A percentile compares a stretch with the other conserved stretches of the same genome.
Evolutionary conservation across 2,329 filamentous ascomycete genomes (phyloP).

Genomic region (Metarhizium guizhouense): DNA sequence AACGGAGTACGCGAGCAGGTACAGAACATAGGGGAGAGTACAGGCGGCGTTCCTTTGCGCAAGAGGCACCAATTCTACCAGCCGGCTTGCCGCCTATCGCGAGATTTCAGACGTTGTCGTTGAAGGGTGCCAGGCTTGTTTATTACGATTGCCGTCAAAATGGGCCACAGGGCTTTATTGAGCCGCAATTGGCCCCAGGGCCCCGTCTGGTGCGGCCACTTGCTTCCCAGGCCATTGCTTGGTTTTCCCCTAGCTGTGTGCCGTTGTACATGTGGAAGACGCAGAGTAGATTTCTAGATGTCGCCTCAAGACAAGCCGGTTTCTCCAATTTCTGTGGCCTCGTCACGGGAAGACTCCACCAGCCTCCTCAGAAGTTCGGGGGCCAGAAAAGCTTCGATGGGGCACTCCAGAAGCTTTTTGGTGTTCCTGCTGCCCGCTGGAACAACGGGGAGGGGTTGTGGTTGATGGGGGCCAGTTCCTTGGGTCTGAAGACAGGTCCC

Average conservation of each 20-base stretch:
- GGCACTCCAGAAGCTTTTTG: conserved; percentile 12
- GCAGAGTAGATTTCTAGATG: not conserved
- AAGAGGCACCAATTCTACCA: not conserved
- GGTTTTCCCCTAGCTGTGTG: not conserved
- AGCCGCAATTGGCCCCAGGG: not conserved
- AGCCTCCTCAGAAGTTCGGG: conserved; percentile 2
- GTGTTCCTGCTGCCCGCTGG: conserved; percentile 9
- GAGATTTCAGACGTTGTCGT: too few relatives aligned
- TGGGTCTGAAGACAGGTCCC: conserved; percentile 8
- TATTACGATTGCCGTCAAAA: not conserved
- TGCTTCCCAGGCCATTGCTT: not conserved
- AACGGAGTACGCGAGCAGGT: not conserved
- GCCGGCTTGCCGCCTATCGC: not conserved
- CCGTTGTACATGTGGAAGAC: not conserved
- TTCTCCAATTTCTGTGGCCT: conserved; percentile 10
- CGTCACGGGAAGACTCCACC: conserved; percentile 13
- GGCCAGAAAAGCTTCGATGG: conserved; percentile 16
- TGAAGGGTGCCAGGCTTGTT: not conserved
- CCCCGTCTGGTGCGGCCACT: not conserved
- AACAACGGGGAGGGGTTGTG: conserved; percentile 9
- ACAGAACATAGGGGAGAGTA: not conserved
- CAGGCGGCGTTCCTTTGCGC: too few relatives aligned
- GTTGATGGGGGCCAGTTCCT: conserved; percentile 6
- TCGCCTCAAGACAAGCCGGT: not conserved
- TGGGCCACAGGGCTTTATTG: not conserved